phyloP scores from a whole-genome alignment of 1,284 basidiomycete species.

The Paramarasmius palmivorus region DNA sequence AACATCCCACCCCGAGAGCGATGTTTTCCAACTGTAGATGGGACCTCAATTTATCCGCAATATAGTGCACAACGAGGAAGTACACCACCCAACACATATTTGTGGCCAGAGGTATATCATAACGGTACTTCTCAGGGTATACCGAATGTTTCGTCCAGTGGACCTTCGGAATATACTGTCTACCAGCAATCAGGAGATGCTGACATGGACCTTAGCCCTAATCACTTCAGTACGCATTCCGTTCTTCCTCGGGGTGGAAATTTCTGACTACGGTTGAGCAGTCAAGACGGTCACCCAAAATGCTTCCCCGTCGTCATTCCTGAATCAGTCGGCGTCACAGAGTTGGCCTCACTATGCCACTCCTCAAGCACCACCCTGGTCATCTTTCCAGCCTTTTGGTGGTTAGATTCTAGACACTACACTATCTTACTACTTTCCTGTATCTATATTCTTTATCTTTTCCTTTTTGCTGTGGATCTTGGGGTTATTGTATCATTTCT shows the following conservation, averaged over 20 bases:
- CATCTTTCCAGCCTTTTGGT: too few relatives aligned
- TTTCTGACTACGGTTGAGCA: not conserved
- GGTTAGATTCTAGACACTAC: too few relatives aligned
- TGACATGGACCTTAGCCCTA: constrained; percentile 44
- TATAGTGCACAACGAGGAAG: constrained; percentile 20
- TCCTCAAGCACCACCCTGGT: not conserved
- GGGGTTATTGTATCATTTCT: too few relatives aligned
- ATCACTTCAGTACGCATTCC: constrained; percentile 30
- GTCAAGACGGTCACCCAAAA: constrained; percentile 31
- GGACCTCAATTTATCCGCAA: constrained; percentile 4
- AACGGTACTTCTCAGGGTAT: constrained; percentile 10
- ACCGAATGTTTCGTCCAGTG: constrained; percentile 12
- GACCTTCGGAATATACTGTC: constrained; percentile 14
- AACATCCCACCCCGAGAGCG: constrained; percentile 16
- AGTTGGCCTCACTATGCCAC: not conserved
- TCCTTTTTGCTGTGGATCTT: too few relatives aligned
- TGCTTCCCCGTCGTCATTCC: constrained; percentile 1
- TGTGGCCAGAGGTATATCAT: constrained; percentile 40
- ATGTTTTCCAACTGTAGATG: constrained; percentile 12
- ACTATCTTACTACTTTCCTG: too few relatives aligned
- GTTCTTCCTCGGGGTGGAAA: not conserved
- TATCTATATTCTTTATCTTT: too few relatives aligned
- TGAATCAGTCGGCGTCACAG: not conserved
- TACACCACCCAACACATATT: constrained; percentile 29
- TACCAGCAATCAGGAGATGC: constrained; percentile 28